Evolutionary conservation across 106 monocot genomes (phyloP), one percentile per base, ranked within the genome.

Genomic region (Chionographis japonica): DNA sequence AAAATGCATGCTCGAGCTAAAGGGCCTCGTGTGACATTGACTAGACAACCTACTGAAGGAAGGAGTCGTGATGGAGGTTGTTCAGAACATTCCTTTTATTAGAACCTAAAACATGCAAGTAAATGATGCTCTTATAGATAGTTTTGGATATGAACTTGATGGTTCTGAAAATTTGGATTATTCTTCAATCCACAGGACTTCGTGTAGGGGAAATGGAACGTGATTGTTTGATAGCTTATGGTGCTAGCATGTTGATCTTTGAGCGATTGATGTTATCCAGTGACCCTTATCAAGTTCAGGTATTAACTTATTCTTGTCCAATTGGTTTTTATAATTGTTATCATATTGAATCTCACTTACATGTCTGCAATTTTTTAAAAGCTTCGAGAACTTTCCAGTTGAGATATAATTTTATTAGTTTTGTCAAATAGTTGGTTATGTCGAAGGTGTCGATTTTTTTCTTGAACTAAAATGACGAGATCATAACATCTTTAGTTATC

Each of bases 181-280:
- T 73, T 49, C 57, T 61, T 27, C 10, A 11, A 46, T 72, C 40
- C 10, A 15, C 63, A 94, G 94, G 95, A 51, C 63, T 97, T 49
- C 86, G 97, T 16, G 65, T 97, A 37, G 97, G 97, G 60, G 97
- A 97, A 68, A 97, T 97, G 97, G 97, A 97, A 72, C 83, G 97
- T 19, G 97, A 97, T 67, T 97, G 97, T 77, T 87, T 97, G 76
- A 97, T 97, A 67, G 97, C 97, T 49, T 97, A 97, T 72, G 97
- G 97, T 46, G 89, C 97, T 27, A 97, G 92, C 70, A 97, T 92
- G 97, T n/a, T 97, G 74, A 83, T 97, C 59, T 87, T 74, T 78
- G 97, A 97, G 74, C 92, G 97, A 11, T 74, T 97, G 61, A 87
- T 97, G 92, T 56, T 97, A 77, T 97, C 97, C 8, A 97, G 97